These are phyloP conservation scores for Amanita brunnescens DNA, from an alignment of 768 basidiomycete genomes.

Conservation along the genomic window DNA sequence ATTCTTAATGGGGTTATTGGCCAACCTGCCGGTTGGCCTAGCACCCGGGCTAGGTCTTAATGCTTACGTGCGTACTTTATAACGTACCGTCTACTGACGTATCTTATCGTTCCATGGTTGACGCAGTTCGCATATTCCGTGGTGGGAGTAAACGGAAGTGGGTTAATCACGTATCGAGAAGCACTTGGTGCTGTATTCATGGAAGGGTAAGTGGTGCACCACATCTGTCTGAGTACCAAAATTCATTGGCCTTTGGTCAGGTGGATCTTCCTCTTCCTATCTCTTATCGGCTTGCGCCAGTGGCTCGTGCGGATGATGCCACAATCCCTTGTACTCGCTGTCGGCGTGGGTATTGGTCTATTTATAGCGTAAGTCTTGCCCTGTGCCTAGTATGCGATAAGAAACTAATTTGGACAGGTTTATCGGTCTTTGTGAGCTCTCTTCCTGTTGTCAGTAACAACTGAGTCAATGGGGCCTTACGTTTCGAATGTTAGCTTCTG, in stretches of 20 bases:
- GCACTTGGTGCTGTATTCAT: conserved; percentile 82
- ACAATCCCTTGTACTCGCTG: conserved; percentile 75
- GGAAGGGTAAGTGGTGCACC: conserved; percentile 71
- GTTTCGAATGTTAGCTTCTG: too few species aligned
- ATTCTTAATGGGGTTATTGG: conserved; percentile 75
- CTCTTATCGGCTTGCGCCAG: conserved; percentile 77
- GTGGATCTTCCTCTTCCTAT: conserved; percentile 76
- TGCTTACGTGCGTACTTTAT: conserved; percentile 51
- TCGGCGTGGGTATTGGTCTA: conserved; percentile 81
- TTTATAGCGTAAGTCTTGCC: conserved; percentile 69
- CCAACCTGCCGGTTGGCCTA: conserved; percentile 85
- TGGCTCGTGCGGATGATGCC: conserved; percentile 89
- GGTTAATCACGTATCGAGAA: conserved; percentile 65
- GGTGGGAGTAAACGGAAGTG: conserved; percentile 76
- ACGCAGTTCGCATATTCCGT: conserved; percentile 78
- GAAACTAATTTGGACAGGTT: conserved; percentile 34
- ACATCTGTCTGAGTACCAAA: neutral
- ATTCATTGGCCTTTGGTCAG: conserved; percentile 32
- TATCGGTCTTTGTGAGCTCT: conserved; percentile 56
- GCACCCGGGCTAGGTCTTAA: conserved; percentile 82
- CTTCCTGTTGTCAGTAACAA: neutral
- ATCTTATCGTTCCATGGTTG: neutral
- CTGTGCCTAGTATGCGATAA: neutral
- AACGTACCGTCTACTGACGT: neutral
- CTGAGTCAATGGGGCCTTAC: too few species aligned